phyloP scores from a whole-genome alignment of 345 rosid genomes.

The Draba incana region DNA sequence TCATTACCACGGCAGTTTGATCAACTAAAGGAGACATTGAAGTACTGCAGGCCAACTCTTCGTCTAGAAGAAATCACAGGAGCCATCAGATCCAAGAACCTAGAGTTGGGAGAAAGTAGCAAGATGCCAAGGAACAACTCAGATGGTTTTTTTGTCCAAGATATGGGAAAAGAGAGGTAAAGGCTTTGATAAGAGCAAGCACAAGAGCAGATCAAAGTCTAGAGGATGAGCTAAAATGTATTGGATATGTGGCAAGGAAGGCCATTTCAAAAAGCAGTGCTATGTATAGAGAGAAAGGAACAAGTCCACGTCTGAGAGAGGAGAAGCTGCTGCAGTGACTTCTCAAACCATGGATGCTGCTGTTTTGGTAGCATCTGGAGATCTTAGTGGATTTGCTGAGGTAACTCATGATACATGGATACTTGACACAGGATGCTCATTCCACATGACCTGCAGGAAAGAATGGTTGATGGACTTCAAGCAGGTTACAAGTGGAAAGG shows the following conservation, averaged over 20 bases:
- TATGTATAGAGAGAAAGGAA: neutral
- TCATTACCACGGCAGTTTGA: too few species aligned
- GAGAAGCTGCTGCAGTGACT: neutral
- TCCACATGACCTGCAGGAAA: neutral
- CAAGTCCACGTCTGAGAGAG: neutral
- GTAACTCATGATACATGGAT: neutral
- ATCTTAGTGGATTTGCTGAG: neutral
- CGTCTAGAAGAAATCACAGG: neutral
- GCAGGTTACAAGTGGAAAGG: neutral
- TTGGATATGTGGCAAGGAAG: neutral
- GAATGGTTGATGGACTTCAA: neutral
- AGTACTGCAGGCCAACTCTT: neutral
- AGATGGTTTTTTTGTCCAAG: constrained; percentile 2
- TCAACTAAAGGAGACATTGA: neutral
- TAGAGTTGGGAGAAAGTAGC: neutral
- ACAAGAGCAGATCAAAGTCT: neutral
- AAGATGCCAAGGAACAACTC: neutral
- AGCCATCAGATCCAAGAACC: neutral
- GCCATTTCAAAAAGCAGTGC: neutral
- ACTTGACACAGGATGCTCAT: neutral
- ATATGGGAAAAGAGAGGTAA: neutral
- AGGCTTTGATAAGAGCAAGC: neutral
- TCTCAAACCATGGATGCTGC: neutral
- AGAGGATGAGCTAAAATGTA: neutral
- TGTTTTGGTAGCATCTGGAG: neutral